Conservation (phyloP, 495 filamentous ascomycete species). For the Talaromyces stipitatus region DNA sequence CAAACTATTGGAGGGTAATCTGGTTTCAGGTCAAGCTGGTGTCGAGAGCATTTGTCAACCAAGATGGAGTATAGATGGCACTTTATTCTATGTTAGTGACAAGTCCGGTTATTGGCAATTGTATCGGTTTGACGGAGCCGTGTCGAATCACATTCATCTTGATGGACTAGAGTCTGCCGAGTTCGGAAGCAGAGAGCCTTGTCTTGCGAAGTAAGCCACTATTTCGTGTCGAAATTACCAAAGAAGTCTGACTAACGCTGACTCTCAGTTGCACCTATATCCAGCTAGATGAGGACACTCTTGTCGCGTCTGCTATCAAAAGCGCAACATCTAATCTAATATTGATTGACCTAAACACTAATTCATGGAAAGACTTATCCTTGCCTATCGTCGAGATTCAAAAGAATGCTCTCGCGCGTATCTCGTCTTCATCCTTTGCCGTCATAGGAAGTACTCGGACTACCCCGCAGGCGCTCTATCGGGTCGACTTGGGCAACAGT, state of each 20-base stretch:
- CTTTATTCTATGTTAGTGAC: constrained; percentile 35
- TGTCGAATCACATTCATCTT: constrained; percentile 14
- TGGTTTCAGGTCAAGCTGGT: constrained; percentile 18
- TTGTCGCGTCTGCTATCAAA: constrained; percentile 22
- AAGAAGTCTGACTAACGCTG: not conserved
- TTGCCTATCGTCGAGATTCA: constrained; percentile 18
- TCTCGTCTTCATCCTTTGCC: constrained; percentile 9
- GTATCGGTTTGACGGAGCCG: constrained; percentile 16
- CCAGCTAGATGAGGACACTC: constrained; percentile 24
- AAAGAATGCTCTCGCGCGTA: not conserved
- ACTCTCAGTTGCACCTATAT: constrained; percentile 25
- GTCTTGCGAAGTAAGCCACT: constrained; percentile 26
- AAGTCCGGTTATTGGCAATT: constrained; percentile 36
- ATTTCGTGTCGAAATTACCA: not conserved
- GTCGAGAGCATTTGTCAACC: constrained; percentile 33
- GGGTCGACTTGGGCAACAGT: constrained; percentile 10
- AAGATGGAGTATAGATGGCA: constrained; percentile 34
- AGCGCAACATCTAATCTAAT: constrained; percentile 17
- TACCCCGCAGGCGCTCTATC: constrained; percentile 16
- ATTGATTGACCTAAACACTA: constrained; percentile 19
- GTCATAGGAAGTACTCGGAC: constrained; percentile 17
- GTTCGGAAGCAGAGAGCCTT: constrained; percentile 31
- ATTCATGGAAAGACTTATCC: constrained; percentile 12
- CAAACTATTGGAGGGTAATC: constrained; percentile 11
- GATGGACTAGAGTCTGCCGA: constrained; percentile 29